Percentiles rank a stretch among this genome's conserved stretches.
Evolutionary conservation across 1,284 basidiomycete genomes (phyloP).

Genomic region (Ustilago xerochloae): DNA sequence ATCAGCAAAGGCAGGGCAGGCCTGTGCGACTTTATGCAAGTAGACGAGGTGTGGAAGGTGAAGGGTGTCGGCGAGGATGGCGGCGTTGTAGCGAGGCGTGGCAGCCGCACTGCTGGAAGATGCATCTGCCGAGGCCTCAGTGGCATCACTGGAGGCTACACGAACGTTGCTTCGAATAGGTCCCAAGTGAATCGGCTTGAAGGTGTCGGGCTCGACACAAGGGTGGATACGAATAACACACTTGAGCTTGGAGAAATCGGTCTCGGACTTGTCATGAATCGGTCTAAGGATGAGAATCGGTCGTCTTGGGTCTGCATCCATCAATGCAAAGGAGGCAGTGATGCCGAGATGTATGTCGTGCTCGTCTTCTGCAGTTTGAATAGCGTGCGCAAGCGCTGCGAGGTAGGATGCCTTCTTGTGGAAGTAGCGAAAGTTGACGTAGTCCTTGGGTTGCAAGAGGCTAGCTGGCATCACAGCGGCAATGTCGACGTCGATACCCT

Average conservation of each 20-base stretch:
- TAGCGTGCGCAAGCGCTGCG: constrained; percentile 78
- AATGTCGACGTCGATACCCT: constrained; percentile 62
- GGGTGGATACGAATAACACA: constrained; percentile 81
- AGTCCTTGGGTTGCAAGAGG: constrained; percentile 94
- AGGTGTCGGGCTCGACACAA: constrained; percentile 75
- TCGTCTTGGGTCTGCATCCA: constrained; percentile 76
- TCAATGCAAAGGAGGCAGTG: constrained; percentile 75
- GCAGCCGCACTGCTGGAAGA: constrained; percentile 31
- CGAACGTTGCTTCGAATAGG: constrained; percentile 74
- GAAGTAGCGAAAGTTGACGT: constrained; percentile 87
- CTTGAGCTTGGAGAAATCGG: constrained; percentile 78
- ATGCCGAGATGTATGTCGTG: constrained; percentile 71
- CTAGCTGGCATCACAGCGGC: constrained; percentile 70
- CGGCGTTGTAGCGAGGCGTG: constrained; percentile 83
- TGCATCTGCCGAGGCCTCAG: constrained; percentile 13
- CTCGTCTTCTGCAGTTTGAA: constrained; percentile 68
- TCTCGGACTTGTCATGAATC: constrained; percentile 72
- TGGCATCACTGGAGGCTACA: constrained; percentile 24
- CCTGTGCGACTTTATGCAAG: constrained; percentile 76
- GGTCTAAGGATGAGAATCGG: constrained; percentile 77
- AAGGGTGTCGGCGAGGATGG: constrained; percentile 77
- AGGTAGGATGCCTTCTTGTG: constrained; percentile 93
- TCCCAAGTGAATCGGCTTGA: constrained; percentile 75
- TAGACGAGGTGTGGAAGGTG: constrained; percentile 78
- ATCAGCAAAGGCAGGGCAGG: constrained; percentile 77